Percentiles rank a stretch among this genome's conserved stretches.
Conservation (phyloP, 1,139 yeast species). For the Saccharomyces uvarum region DNA sequence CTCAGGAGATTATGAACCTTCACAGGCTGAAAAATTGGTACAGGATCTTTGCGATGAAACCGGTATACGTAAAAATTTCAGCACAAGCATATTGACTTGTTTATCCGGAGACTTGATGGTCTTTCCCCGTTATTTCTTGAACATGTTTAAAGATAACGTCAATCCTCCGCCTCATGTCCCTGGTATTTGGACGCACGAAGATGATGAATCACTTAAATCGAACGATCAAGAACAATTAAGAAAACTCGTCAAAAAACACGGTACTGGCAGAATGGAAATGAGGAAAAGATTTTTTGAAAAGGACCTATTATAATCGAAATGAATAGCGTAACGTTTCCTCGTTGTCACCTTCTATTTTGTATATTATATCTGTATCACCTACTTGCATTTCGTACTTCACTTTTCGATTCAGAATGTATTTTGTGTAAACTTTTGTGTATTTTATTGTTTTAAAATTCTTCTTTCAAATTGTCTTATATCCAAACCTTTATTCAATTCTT, state of each 20-base stretch:
- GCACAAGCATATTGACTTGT: conserved; percentile 41
- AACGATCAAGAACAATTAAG: conserved; percentile 31
- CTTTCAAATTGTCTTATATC: neutral
- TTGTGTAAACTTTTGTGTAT: neutral
- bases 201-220: conserved; percentile 35
- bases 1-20: conserved; percentile 37
- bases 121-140: conserved; percentile 39
- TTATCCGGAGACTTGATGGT: conserved; percentile 44
- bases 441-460: neutral
- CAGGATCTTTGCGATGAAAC: conserved; percentile 38
- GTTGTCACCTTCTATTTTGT: neutral
- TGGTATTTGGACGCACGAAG: conserved; percentile 46
- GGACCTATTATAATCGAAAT: conserved; percentile 24
- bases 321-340: neutral
- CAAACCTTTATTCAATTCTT: neutral
- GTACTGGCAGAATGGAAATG: conserved; percentile 35
- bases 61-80: conserved; percentile 41
- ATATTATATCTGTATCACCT: neutral
- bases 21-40: conserved; percentile 40
- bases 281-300: conserved; percentile 35
- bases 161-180: conserved; percentile 39
- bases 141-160: conserved; percentile 38
- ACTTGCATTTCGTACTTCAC: neutral
- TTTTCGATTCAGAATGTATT: neutral
- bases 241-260: conserved; percentile 33